These are phyloP conservation scores for Aspergillus uvarum DNA, from an alignment of 2,329 filamentous ascomycete species.

Conservation along the genomic window DNA sequence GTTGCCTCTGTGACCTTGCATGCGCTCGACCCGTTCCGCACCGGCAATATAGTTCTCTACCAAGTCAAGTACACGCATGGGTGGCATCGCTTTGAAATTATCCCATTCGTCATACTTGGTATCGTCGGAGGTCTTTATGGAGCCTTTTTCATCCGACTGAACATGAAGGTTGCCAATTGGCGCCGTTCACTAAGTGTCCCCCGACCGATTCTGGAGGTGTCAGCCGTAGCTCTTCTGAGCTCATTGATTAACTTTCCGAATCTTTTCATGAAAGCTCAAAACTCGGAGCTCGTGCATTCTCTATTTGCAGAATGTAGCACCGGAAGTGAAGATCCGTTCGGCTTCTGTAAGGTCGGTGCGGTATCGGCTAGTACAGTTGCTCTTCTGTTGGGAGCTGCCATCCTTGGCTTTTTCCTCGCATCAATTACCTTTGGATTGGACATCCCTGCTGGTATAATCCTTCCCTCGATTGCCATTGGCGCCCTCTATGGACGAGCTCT, in stretches of 20 bases:
- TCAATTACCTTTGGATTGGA: constrained; percentile 90
- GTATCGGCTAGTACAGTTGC: constrained; percentile 80
- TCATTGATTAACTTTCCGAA: constrained; percentile 93
- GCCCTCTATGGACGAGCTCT: constrained; percentile 85
- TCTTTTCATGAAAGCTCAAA: constrained; percentile 91
- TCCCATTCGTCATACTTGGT: constrained; percentile 83
- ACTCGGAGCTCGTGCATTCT: constrained; percentile 84
- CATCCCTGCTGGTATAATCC: constrained; percentile 90
- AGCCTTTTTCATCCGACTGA: constrained; percentile 89
- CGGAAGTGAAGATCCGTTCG: constrained; percentile 75
- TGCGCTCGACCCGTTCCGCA: constrained; percentile 89
- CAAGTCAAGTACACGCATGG: constrained; percentile 89
- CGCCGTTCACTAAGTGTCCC: constrained; percentile 70
- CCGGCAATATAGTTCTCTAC: constrained; percentile 91
- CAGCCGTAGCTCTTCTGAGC: constrained; percentile 75
- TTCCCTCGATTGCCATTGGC: constrained; percentile 94
- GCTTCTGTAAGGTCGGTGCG: constrained; percentile 83
- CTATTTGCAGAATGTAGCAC: constrained; percentile 84
- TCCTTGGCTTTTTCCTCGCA: constrained; percentile 81
- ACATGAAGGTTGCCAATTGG: constrained; percentile 82
- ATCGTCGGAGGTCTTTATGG: constrained; percentile 92
- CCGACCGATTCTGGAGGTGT: constrained; percentile 75
- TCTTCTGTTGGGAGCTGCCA: constrained; percentile 75
- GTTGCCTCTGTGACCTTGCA: constrained; percentile 93
- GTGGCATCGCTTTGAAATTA: constrained; percentile 92